phyloP scores from a whole-genome alignment of 225 moss, liverwort and hornwort species.

The Asterella californica region DNA sequence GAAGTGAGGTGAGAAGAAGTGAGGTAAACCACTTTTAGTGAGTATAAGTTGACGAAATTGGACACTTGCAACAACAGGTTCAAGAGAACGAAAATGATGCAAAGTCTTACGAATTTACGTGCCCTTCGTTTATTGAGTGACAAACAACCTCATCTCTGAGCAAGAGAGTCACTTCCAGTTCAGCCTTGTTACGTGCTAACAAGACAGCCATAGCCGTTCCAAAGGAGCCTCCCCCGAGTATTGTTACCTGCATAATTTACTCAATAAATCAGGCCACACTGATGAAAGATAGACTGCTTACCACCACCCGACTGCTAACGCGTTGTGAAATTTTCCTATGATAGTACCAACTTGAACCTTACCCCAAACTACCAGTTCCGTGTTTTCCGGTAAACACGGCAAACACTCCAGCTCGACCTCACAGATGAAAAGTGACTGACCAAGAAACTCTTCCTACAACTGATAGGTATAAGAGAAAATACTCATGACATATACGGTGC shows the following conservation, averaged over 20 bases:
- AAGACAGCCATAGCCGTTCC: conserved; percentile 95
- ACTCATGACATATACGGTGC: no score
- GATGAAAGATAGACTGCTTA: neutral
- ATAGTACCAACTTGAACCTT: no score
- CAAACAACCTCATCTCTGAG: conserved; percentile 64
- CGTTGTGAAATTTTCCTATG: no score
- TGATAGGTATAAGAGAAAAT: no score
- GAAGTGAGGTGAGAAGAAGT: neutral
- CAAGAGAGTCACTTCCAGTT: conserved; percentile 75
- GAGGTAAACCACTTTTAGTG: neutral
- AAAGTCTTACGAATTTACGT: conserved; percentile 49
- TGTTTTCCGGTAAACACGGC: no score
- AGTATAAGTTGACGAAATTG: neutral
- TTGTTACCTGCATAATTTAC: conserved; percentile 41
- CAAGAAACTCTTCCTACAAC: no score
- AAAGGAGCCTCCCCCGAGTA: conserved; percentile 87
- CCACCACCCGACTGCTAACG: neutral
- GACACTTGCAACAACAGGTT: neutral
- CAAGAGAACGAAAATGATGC: neutral
- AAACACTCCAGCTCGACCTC: no score
- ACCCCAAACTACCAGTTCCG: no score
- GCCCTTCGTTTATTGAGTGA: conserved; percentile 68
- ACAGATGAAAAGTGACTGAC: no score
- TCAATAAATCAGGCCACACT: neutral
- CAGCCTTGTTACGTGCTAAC: conserved; percentile 79